A percentile compares a stretch with the other conserved stretches of the same genome.
Evolutionary conservation across 805 yeast genomes (phyloP).

Genomic region (Pichia paraexigua): DNA sequence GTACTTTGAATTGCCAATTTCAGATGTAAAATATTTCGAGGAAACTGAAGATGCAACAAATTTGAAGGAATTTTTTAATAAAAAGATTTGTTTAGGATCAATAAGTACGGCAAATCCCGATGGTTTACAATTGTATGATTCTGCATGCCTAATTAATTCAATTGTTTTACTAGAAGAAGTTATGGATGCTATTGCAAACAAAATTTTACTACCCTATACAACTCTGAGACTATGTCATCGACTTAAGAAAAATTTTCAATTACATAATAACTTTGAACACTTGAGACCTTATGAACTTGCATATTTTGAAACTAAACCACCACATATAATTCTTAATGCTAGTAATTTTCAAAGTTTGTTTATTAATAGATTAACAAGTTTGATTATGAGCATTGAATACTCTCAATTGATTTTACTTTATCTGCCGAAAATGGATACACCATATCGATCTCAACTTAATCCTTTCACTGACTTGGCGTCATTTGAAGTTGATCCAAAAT

Average conservation of each 20-base stretch:
- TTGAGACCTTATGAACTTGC: conserved; percentile 5
- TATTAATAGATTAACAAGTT: conserved; percentile 22
- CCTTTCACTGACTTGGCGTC: conserved; percentile 21
- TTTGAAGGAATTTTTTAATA: conserved; percentile 12
- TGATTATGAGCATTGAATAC: conserved; percentile 23
- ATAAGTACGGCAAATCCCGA: conserved; percentile 14
- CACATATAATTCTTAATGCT: conserved; percentile 28
- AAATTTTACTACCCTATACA: conserved; percentile 20
- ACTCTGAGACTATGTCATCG: conserved; percentile 15
- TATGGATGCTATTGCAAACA: conserved; percentile 27
- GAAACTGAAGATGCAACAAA: conserved; percentile 6
- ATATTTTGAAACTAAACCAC: conserved; percentile 4
- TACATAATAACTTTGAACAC: conserved; percentile 5
- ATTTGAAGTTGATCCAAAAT: conserved; percentile 1
- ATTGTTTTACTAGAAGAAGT: conserved; percentile 28
- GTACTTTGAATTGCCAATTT: conserved; percentile 29
- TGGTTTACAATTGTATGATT: conserved; percentile 17
- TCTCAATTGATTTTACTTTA: conserved; percentile 32
- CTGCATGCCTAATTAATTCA: conserved; percentile 25
- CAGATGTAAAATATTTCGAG: conserved; percentile 20
- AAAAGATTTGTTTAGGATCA: conserved; percentile 9
- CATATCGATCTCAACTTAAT: conserved; percentile 15
- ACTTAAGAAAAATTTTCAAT: conserved; percentile 3
- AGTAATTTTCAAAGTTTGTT: conserved; percentile 29
- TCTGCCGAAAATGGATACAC: conserved; percentile 21